Conservation (phyloP, 2,329 filamentous ascomycete species). For the Trichoderma koningii region DNA sequence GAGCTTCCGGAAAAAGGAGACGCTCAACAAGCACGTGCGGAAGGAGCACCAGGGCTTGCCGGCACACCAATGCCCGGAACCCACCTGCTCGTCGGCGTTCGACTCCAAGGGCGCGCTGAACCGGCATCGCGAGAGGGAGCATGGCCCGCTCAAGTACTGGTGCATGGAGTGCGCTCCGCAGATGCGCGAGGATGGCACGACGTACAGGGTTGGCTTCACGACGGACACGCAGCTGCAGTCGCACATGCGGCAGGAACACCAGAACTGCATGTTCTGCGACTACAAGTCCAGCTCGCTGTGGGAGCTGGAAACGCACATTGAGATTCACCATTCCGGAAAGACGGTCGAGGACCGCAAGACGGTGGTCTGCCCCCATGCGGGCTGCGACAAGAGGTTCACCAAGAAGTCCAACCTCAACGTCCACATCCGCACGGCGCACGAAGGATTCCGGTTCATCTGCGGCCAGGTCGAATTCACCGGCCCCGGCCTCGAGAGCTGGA, state of each 20-base stretch:
- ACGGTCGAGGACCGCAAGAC: conserved; percentile 64
- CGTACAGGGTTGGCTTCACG: conserved; percentile 62
- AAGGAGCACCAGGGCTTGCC: conserved; percentile 72
- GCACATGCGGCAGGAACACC: conserved; percentile 73
- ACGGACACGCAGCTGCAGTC: conserved; percentile 70
- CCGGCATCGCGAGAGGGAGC: conserved; percentile 69
- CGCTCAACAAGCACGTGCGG: conserved; percentile 79
- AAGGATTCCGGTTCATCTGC: conserved; percentile 78
- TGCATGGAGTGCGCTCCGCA: conserved; percentile 69
- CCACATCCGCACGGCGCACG: conserved; percentile 76
- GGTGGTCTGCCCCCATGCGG: conserved; percentile 65
- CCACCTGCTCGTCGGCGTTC: conserved; percentile 67
- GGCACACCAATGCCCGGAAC: conserved; percentile 68
- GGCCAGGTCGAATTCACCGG: conserved; percentile 64
- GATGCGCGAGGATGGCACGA: conserved; percentile 44
- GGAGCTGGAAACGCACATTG: conserved; percentile 74
- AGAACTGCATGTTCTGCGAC: conserved; percentile 75
- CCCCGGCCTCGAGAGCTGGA: conserved; percentile 64
- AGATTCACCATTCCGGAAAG: conserved; percentile 70
- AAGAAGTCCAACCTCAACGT: conserved; percentile 79
- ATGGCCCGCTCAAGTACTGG: conserved; percentile 70
- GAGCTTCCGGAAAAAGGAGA: conserved; percentile 84
- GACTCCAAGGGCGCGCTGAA: conserved; percentile 71
- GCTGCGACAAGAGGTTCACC: conserved; percentile 77
- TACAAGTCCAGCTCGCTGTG: conserved; percentile 65